These are phyloP conservation scores for Petunia secreta DNA, from an alignment of 257 asterid genomes.

Conservation along the genomic window DNA sequence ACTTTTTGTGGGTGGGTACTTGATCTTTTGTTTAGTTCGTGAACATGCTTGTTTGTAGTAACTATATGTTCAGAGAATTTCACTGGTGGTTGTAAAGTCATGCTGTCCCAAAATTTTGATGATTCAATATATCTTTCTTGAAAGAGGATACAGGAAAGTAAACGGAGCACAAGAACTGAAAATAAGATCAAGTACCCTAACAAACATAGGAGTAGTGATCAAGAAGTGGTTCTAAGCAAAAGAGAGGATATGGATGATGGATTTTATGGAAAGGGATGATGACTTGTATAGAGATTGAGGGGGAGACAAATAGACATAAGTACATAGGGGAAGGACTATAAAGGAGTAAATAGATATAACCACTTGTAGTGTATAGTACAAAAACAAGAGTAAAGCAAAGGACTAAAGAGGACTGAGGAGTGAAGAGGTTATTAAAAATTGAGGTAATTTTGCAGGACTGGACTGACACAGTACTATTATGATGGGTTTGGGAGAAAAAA, in stretches of 20 bases:
- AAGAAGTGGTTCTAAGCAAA: neutral
- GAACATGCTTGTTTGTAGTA: constrained; percentile 46
- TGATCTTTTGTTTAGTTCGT: constrained; percentile 28
- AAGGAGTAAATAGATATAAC: no score
- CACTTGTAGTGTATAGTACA: no score
- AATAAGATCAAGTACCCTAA: no score
- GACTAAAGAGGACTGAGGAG: neutral
- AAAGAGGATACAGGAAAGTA: no score
- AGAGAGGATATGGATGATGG: neutral
- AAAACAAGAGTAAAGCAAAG: neutral
- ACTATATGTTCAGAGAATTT: constrained; percentile 57
- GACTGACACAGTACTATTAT: constrained; percentile 18
- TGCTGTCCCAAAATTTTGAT: no score
- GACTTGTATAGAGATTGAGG: neutral
- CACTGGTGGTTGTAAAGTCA: constrained; percentile 14
- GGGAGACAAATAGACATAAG: neutral
- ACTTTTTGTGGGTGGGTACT: constrained; percentile 34
- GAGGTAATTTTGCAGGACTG: neutral
- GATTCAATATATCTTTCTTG: no score
- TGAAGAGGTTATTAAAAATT: no score
- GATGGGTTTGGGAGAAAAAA: neutral
- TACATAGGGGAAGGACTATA: no score
- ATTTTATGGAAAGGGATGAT: neutral
- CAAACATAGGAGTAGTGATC: no score
- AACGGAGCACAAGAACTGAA: no score